phyloP scores from a whole-genome alignment of 257 asterid genomes.

The Solanum paucissectum region DNA sequence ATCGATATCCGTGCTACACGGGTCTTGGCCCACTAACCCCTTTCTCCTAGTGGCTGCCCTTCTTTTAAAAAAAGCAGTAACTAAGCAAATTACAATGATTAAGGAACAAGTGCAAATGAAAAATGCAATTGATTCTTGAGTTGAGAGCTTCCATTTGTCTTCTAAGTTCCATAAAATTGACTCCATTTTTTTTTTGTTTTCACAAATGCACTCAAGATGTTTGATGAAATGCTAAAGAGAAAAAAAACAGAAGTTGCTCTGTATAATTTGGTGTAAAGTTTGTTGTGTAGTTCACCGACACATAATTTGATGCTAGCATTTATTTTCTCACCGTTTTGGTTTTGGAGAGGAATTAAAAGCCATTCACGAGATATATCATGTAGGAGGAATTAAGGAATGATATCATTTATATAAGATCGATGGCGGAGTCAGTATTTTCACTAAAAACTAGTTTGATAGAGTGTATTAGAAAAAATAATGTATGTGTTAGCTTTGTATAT shows the following conservation, averaged over 20 bases:
- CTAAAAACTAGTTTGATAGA: background rate
- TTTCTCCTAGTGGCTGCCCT: constrained; percentile 9
- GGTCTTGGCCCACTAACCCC: constrained; percentile 25
- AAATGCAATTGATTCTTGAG: constrained; percentile 31
- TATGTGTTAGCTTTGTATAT: background rate
- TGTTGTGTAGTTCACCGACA: background rate
- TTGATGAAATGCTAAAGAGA: background rate
- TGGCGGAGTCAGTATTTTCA: background rate
- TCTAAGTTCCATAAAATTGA: constrained; percentile 58
- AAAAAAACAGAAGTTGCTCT: background rate
- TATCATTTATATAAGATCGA: background rate
- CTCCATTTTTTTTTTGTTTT: constrained; percentile 25
- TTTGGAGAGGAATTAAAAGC: background rate
- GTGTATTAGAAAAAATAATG: background rate
- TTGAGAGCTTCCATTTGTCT: constrained; percentile 55
- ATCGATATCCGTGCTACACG: constrained; percentile 1
- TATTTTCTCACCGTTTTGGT: constrained; percentile 11
- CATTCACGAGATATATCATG: constrained; percentile 2
- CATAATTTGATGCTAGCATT: background rate
- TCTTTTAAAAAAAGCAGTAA: background rate
- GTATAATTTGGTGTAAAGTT: background rate
- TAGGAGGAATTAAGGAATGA: background rate
- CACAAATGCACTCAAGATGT: background rate
- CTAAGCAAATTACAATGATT: constrained; percentile 18
- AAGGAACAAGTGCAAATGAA: constrained; percentile 33